phyloP scores from a whole-genome alignment of 345 rosid genomes.

The Pseudoturritis turrita region DNA sequence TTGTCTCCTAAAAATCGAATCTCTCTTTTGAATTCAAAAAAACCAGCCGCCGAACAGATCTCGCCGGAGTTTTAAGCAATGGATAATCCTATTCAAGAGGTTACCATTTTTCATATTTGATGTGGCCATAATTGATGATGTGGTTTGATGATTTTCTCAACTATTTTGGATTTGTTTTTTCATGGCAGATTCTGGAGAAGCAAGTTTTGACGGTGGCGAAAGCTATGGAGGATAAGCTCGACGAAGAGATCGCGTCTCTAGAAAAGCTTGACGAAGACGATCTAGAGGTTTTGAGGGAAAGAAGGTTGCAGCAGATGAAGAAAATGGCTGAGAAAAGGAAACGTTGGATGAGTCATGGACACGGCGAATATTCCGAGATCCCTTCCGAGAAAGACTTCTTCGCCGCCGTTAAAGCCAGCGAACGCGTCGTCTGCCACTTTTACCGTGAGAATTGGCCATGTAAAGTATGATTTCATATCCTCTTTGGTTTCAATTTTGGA shows the following conservation, averaged over 20 bases:
- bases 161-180: not conserved
- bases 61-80: not conserved
- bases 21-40: not conserved
- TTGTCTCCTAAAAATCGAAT: not conserved
- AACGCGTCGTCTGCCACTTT: conserved; percentile 94
- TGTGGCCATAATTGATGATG: too few relatives aligned
- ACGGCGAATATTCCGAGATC: conserved; percentile 88
- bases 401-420: conserved; percentile 79
- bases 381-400: conserved; percentile 83
- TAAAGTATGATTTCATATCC: conserved; percentile 43
- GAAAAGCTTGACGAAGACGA: conserved; percentile 86
- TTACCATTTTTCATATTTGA: not conserved
- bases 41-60: not conserved
- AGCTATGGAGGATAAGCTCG: conserved; percentile 87
- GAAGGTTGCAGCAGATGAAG: conserved; percentile 88
- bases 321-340: conserved; percentile 86
- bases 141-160: not conserved
- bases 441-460: conserved; percentile 99
- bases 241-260: conserved; percentile 79
- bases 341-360: conserved; percentile 97
- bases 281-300: conserved; percentile 74
- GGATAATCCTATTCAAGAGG: conserved; percentile 29
- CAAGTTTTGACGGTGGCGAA: conserved; percentile 81
- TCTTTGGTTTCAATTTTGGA: not conserved
- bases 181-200: conserved; percentile 71